A percentile compares a stretch with the other conserved stretches of the same genome.
Conservation (phyloP, 495 filamentous ascomycete species). For the Sordaria brevicollis region DNA sequence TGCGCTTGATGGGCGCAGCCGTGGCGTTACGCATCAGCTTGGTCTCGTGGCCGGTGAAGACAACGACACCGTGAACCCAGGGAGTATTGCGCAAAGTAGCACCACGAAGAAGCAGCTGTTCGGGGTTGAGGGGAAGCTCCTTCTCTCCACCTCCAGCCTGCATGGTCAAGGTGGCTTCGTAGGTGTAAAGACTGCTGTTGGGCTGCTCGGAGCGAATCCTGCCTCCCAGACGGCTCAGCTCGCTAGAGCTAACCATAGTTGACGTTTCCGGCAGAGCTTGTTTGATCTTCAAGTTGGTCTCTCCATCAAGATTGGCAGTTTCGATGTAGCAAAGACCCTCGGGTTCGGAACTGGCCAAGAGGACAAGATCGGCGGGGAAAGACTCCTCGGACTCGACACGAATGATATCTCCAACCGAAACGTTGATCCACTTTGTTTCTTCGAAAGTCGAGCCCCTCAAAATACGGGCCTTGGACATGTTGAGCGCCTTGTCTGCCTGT, state of each 20-base stretch:
- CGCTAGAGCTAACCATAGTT: slow-evolving; percentile 73
- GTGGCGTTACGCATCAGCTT: slow-evolving; percentile 99
- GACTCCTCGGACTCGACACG: slow-evolving; percentile 92
- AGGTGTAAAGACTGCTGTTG: slow-evolving; percentile 97
- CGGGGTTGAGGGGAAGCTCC: slow-evolving; percentile 68
- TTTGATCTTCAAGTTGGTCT: slow-evolving; percentile 99
- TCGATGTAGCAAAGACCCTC: slow-evolving; percentile 99
- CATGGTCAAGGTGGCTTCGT: slow-evolving; percentile 93
- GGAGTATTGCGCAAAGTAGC: slow-evolving; percentile 94
- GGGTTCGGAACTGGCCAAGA: slow-evolving; percentile 90
- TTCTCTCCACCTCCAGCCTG: slow-evolving; percentile 91
- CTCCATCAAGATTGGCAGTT: slow-evolving; percentile 95
- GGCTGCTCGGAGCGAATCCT: slow-evolving; percentile 90
- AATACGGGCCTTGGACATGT: slow-evolving; percentile 78
- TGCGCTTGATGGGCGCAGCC: slow-evolving; percentile 94
- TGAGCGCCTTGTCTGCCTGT: slow-evolving; percentile 75
- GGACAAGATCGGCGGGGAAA: slow-evolving; percentile 88
- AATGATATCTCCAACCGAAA: slow-evolving; percentile 88
- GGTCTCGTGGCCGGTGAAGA: slow-evolving; percentile 97
- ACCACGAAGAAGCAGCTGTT: slow-evolving; percentile 69
- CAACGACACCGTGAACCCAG: slow-evolving; percentile 94
- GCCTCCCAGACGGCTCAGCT: slow-evolving; percentile 78
- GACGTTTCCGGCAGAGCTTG: slow-evolving; percentile 93
- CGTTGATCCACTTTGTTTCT: slow-evolving; percentile 85
- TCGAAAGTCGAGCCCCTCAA: slow-evolving; percentile 77